Percentiles rank a stretch among this genome's conserved stretches.
Conservation (phyloP, 1,139 yeast species). For the Trichomonascaceae sp. region DNA sequence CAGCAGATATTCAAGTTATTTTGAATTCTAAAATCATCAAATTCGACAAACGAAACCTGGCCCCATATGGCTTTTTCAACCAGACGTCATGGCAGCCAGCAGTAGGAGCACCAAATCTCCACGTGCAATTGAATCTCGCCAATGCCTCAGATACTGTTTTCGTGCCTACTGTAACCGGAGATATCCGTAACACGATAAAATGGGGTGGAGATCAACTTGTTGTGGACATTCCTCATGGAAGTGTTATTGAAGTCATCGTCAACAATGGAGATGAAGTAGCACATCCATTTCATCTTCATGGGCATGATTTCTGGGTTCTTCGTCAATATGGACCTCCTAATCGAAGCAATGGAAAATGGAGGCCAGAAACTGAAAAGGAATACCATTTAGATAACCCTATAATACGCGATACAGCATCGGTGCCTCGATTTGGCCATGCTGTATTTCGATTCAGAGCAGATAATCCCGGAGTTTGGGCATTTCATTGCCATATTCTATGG, state of each 20-base stretch:
- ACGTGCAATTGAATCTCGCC: conserved; percentile 19
- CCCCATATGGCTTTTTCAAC: conserved; percentile 22
- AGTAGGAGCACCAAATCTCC: conserved; percentile 25
- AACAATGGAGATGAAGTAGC: conserved; percentile 74
- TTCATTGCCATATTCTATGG: conserved; percentile 85
- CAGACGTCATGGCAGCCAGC: conserved; percentile 25
- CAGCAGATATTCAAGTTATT: conserved; percentile 16
- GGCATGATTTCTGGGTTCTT: conserved; percentile 46
- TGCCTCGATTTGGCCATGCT: conserved; percentile 58
- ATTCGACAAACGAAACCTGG: conserved; percentile 19
- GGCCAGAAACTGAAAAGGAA: conserved; percentile 42
- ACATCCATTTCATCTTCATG: conserved; percentile 28
- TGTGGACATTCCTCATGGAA: conserved; percentile 46
- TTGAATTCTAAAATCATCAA: conserved; percentile 20
- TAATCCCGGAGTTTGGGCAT: conserved; percentile 80
- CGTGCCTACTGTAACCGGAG: conserved; percentile 19
- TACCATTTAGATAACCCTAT: conserved; percentile 56
- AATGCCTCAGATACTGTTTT: conserved; percentile 16
- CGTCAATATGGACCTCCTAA: conserved; percentile 47
- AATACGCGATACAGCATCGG: conserved; percentile 55
- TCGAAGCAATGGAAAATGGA: conserved; percentile 38
- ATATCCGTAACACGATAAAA: conserved; percentile 5
- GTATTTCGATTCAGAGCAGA: conserved; percentile 61
- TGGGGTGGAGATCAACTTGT: conserved; percentile 26
- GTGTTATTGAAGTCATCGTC: conserved; percentile 60